phyloP scores from a whole-genome alignment of 202 grass and related monocot species.

The Panicum hallii region DNA sequence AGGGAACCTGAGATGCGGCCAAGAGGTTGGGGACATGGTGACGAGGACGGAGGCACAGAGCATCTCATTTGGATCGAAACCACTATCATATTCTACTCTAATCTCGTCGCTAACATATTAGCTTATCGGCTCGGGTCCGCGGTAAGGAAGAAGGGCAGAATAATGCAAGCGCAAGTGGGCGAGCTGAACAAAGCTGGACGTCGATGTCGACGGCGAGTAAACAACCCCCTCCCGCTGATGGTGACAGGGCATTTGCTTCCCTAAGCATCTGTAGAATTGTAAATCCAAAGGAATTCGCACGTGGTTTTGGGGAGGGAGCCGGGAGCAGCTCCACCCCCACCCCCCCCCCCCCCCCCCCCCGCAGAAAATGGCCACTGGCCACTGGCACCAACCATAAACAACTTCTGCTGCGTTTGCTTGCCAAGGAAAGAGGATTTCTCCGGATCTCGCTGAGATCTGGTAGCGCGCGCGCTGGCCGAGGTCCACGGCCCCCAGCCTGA shows the following conservation, averaged over 20 bases:
- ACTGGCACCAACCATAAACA: constrained; percentile 43
- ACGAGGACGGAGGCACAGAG: constrained; percentile 2
- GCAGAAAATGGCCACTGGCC: constrained; percentile 12
- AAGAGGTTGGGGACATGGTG: constrained; percentile 33
- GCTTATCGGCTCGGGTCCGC: constrained; percentile 34
- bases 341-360: no score
- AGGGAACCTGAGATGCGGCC: constrained; percentile 47
- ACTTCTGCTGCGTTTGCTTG: constrained; percentile 19
- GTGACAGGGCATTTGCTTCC: constrained; percentile 48
- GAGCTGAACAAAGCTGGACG: constrained; percentile 22
- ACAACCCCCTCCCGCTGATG: constrained; percentile 1
- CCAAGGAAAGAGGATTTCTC: background rate
- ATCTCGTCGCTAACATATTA: constrained; percentile 10
- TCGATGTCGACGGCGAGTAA: constrained; percentile 26
- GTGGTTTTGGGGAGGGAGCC: constrained; percentile 47
- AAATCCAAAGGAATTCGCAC: constrained; percentile 48
- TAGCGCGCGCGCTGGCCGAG: background rate
- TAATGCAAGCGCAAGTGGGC: constrained; percentile 26
- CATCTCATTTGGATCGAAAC: constrained; percentile 27
- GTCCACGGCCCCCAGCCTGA: background rate
- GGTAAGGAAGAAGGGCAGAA: background rate
- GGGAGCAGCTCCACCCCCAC: background rate
- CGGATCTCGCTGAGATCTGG: background rate
- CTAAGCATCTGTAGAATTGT: constrained; percentile 9
- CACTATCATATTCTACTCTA: background rate